Conservation (phyloP, 441 rosid species). For the Viola pubescens region DNA sequence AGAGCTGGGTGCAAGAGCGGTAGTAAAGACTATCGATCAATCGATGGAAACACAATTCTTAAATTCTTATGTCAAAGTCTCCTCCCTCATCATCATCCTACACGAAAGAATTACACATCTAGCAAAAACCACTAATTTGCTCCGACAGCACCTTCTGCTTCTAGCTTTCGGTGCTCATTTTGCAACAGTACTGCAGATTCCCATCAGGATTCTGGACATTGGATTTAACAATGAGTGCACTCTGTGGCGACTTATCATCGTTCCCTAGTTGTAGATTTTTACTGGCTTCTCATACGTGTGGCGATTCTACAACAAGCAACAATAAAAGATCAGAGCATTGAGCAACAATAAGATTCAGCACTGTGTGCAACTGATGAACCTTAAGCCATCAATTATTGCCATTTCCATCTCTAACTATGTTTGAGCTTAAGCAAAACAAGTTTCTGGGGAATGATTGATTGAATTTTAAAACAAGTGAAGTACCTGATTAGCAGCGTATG, state of each 20-base stretch:
- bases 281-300: constrained; percentile 83
- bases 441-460: not conserved
- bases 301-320: constrained; percentile 52
- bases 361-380: constrained; percentile 2
- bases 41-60: constrained; percentile 10
- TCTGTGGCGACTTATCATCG: constrained; percentile 9
- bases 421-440: not conserved
- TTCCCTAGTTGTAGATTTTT: constrained; percentile 75
- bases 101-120: constrained; percentile 25
- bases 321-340: constrained; percentile 14
- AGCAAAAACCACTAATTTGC: constrained; percentile 12
- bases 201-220: not conserved
- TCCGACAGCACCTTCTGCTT: constrained; percentile 4
- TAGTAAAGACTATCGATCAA: constrained; percentile 13
- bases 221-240: not conserved
- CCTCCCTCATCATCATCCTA: constrained; percentile 10
- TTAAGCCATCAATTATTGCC: not conserved
- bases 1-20: constrained; percentile 16
- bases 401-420: not conserved
- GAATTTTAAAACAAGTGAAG: not conserved
- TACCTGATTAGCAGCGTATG: constrained; percentile 87
- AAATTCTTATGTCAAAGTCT: constrained; percentile 1
- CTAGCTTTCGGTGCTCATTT: constrained; percentile 10
- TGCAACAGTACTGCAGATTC: constrained; percentile 6
- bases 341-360: not conserved